Base-by-base conservation (phyloP, 2,329 filamentous ascomycete genomes). In the Keithomyces neogunnii region DNA sequence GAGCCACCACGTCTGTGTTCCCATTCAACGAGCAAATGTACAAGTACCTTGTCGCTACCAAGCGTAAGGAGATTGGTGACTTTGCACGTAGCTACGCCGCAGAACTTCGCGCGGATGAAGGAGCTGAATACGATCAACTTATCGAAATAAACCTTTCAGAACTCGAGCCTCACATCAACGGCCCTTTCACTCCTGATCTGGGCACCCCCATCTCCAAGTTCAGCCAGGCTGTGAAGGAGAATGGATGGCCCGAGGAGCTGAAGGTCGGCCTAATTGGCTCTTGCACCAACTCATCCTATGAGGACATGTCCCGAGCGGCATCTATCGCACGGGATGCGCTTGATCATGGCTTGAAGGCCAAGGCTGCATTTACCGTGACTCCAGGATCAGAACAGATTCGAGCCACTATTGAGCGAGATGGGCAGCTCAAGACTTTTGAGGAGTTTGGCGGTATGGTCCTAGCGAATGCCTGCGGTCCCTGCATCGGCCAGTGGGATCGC, bases 1-100 rank as follows among this genome's bases (percentile, higher is more conserved):
- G 87, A 64, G 86, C 91, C 53, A 97, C 92, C 26, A 96, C 92
- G 50, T 95, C 90, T 13, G 66, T 97, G 44, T 99, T 99, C 86
- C 90, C 91, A 61, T 99, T 95, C 84, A 96, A 95, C 76, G 88
- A 96, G 71, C 84, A 88, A 67, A 96, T 96, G 91, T 88, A 96
- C 78, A 88, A 96, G 68, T 99, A 97, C 77, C 83, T 99, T 43
- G 77, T 76, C 44, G 89, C 90, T 42, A 99, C 93, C 62, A 96
- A 95, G 81, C 88, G 93, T 65, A 77, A 81, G 66, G 81, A 86
- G 13, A 96, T 99, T 62, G 93, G 89, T 65, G 89, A 97, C 69
- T 96, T 91, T 68, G 82, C 93, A 50, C 85, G 89, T 60, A 67
- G 76, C 38, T 97, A 96, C 69, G 86, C 89, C 61, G 78, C 88